Evolutionary conservation across 768 basidiomycete genomes (phyloP), one percentile per base, ranked within the genome.

Genomic region (Mycena filopes): DNA sequence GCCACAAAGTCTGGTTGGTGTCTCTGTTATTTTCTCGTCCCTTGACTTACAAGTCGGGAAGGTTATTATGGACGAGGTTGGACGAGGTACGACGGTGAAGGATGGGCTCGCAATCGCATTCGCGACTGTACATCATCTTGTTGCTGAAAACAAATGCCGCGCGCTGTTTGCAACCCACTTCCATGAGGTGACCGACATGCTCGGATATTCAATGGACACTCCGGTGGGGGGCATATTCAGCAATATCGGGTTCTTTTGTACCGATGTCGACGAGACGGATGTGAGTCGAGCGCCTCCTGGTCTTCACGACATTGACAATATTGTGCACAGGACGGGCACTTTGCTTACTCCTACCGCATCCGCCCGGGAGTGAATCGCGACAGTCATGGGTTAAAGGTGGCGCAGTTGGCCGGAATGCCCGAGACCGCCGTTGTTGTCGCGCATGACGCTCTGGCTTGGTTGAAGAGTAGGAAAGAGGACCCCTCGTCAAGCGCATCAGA

Each of bases 41-140:
- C 25, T 15, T 41, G 16, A 4, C 38, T 71, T 56, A 6, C 9
- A 25, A 13, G 57, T 62, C 33, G 28, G 46, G 25, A 28, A 96
- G 94, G 92, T 99, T n/a, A 96, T 99, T 67, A 96, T 99, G 94
- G 97, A 99, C 74, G 97, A 99, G 81, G 96, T 99, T n/a, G 97
- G 97, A 8, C 82, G 97, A 70, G 97, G 97, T 36, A 99, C 97
- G 7, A 96, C 96, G 0, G 89, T 96, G 10, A 88, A 88, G 65
- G 96, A 98, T 72, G 97, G 97, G 12, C 77, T 98, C 16, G 95
- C 97, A 0, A 94, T 99, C 54, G 96, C 98, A 20, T 98, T 95
- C 72, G 93, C 94, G 8, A 89, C 94, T 3, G 83, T 96, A 36
- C 90, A 96, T 71, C 90, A 98, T 75, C 84, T 98, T 21, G 78